phyloP scores from a whole-genome alignment of 1,284 basidiomycete genomes.

The Boletus sp. region DNA sequence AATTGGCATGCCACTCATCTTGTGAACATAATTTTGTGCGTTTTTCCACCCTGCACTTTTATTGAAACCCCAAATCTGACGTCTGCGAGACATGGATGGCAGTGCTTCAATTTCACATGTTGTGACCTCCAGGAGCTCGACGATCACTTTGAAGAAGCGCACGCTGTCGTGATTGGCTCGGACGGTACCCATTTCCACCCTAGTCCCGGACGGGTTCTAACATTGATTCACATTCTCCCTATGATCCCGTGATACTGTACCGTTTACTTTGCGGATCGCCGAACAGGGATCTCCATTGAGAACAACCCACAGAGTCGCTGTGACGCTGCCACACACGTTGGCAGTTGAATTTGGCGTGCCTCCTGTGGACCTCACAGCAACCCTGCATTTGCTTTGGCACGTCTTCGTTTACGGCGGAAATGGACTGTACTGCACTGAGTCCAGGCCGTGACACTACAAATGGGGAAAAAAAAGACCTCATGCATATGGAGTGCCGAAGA shows the following conservation, averaged over 20 bases:
- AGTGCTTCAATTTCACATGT: constrained; percentile 66
- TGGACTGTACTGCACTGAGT: not conserved
- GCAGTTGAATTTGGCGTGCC: constrained; percentile 8
- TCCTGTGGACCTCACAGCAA: constrained; percentile 1
- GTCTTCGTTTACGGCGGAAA: not conserved
- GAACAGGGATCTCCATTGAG: constrained; percentile 8
- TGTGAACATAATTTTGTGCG: constrained; percentile 23
- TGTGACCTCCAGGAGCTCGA: constrained; percentile 69
- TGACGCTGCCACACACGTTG: not conserved
- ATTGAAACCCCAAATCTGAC: not conserved
- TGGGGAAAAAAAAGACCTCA: constrained; percentile 12
- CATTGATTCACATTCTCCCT: constrained; percentile 12
- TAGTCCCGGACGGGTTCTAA: constrained; percentile 2
- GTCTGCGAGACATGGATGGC: constrained; percentile 1
- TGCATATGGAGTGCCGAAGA: constrained; percentile 4
- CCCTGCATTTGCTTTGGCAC: constrained; percentile 3
- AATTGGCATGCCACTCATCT: constrained; percentile 1
- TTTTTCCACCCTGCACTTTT: not conserved
- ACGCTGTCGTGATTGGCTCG: constrained; percentile 42
- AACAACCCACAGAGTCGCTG: not conserved
- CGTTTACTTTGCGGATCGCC: constrained; percentile 36
- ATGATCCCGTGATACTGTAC: not conserved
- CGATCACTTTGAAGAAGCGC: constrained; percentile 62
- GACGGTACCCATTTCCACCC: constrained; percentile 31
- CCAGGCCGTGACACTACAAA: not conserved